These are phyloP conservation scores for Fusarium agapanthi DNA, from an alignment of 2,329 filamentous ascomycete genomes.

Conservation along the genomic window DNA sequence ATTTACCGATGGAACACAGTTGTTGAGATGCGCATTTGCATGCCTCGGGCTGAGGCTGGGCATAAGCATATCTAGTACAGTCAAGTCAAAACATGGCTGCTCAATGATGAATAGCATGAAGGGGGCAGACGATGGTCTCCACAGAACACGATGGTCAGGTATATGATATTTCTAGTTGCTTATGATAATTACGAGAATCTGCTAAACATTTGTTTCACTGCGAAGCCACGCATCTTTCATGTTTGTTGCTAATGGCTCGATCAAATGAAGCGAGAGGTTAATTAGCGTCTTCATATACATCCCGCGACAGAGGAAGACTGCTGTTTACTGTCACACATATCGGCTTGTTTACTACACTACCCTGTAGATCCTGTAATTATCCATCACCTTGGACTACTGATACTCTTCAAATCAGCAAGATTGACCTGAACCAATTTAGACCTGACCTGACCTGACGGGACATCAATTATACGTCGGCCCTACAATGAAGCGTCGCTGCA, in stretches of 20 bases:
- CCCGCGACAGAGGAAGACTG: not conserved
- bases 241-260: not conserved
- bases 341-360: not conserved
- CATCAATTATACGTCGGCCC: not conserved
- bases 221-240: not conserved
- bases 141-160: not conserved
- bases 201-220: not conserved
- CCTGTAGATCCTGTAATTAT: not conserved
- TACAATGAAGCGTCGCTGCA: not conserved
- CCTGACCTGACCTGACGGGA: not conserved
- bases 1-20: conserved; percentile 17
- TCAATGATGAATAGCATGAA: conserved; percentile 3
- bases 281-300: not conserved
- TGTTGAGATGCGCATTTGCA: conserved; percentile 1
- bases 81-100: not conserved
- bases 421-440: not conserved
- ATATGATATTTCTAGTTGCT: conserved; percentile 2
- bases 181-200: not conserved
- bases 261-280: not conserved
- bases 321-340: not conserved
- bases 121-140: not conserved
- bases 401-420: not conserved
- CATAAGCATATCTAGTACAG: conserved; percentile 9
- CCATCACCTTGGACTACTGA: not conserved
- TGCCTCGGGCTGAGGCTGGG: conserved; percentile 5